A percentile compares a stretch with the other conserved stretches of the same genome.
Conservation (phyloP, 2,329 filamentous ascomycete genomes). For the Fusarium setosum region DNA sequence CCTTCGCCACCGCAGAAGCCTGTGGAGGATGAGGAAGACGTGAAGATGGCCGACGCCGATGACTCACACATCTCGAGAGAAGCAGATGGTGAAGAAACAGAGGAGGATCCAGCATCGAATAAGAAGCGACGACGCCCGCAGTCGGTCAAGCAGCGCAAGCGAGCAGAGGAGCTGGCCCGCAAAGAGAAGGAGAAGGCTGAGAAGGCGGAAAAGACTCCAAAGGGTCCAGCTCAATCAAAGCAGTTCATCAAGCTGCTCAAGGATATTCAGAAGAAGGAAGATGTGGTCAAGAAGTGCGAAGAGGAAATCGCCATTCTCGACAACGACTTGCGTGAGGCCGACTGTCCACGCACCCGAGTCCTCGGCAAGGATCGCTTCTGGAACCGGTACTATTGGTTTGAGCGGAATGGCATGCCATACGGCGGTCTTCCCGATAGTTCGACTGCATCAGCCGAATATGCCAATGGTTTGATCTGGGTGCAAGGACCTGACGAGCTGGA, state of each 20-base stretch:
- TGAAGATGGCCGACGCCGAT: conserved; percentile 72
- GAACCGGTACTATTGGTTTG: conserved; percentile 99
- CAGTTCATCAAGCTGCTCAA: conserved; percentile 89
- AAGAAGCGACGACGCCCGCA: conserved; percentile 66
- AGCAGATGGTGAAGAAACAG: conserved; percentile 76
- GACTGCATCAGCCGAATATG: conserved; percentile 87
- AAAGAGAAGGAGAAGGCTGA: conserved; percentile 65
- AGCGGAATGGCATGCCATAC: conserved; percentile 98
- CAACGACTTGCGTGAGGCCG: conserved; percentile 91
- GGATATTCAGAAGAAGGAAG: conserved; percentile 89
- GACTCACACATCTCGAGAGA: conserved; percentile 67
- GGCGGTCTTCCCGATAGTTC: conserved; percentile 89
- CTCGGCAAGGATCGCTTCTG: conserved; percentile 96
- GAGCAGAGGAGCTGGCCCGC: conserved; percentile 79
- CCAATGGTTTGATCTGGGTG: conserved; percentile 95
- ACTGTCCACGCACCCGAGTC: conserved; percentile 89
- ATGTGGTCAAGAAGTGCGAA: conserved; percentile 82
- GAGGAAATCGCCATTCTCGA: conserved; percentile 87
- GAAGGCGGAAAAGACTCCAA: conserved; percentile 70
- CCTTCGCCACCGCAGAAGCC: conserved; percentile 67
- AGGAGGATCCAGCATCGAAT: conserved; percentile 71
- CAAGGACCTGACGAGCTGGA: conserved; percentile 94
- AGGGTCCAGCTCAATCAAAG: conserved; percentile 82
- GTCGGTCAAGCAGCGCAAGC: conserved; percentile 78
- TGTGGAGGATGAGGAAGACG: conserved; percentile 64